Base-by-base conservation (phyloP, 139 green algal genomes). In the Limnomonas spitsbergensis region DNA sequence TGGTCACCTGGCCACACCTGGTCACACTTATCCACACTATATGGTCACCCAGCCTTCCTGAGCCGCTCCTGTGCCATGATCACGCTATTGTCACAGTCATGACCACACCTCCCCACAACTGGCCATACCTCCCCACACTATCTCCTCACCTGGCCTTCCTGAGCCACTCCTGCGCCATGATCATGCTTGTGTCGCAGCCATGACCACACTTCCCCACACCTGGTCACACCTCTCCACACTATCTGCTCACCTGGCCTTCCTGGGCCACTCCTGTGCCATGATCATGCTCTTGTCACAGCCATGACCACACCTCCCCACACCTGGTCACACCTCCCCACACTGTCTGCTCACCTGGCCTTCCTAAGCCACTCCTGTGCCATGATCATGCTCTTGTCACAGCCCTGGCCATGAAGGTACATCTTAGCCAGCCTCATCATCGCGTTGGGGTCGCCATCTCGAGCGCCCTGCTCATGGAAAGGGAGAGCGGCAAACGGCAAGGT, bases 391-490 rank as follows among this genome's bases (percentile, higher is more conserved):
- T 52, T 72, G 4, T 79, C 47, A 42, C 83, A 85, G 24, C 80
- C 83, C 38, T 88, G 83, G 3, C 86, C 86, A 36, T 90, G 83
- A 40, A 90, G 38, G 73, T 90, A 87, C 86, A 90, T 90, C 76
- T 88, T 88, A 26, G 86, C 86, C 32, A 90, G 47, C 0, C 86
- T 81, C 70, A 90, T 68, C 86, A 90, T 90, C 6, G 86, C 80
- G 72, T 88, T 90, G 32, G 83, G 66, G 78, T 90, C 86, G 1
- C 80, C 86, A 0, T 87, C 81, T 2, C 86, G 83, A 0, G 86
- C 70, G 29, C 24, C 68, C 68, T 74, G 68, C 42, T 20, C n/a
- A n/a, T n/a, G n/a, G n/a, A n/a, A n/a, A n/a, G n/a, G n/a, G n/a
- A n/a, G n/a, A n/a, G n/a, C n/a, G n/a, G n/a, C n/a, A n/a, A n/a